Base-by-base conservation (phyloP, 768 basidiomycete genomes). In the Sutorius australiensis region DNA sequence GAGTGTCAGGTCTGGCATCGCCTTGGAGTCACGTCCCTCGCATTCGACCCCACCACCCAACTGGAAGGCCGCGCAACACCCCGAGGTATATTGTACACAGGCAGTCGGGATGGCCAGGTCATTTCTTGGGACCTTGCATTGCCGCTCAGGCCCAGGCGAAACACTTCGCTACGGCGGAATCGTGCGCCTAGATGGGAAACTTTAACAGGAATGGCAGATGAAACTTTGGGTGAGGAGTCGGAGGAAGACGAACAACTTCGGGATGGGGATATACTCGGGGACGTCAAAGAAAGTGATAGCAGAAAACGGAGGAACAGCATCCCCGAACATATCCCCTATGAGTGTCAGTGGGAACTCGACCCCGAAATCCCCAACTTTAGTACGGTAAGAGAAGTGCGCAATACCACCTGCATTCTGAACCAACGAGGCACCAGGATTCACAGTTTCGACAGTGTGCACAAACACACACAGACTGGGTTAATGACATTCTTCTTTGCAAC, bases 381-480 rank as follows among this genome's bases (percentile, higher is more conserved):
- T 38, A 72, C 72, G 65, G 87, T 86, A 60, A 57, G 81, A 72
- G 27, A 39, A 16, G 8, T 21, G 8, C 38, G 41, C 48, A 37
- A 49, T 32, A 16, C 28, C 34, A 8, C 31, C 48, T 48, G 31
- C 38, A 30, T 32, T 46, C 39, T 39, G 28, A 54, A 42, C 55
- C 31, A 54, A 61, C 48, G 45, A 44, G 55, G 55, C 57, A 38
- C 54, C 57, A 84, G 80, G 69, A 71, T 24, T 78, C 83, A 27
- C 75, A 78, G 19, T 98, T 97, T 66, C 80, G 95, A 30, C 95
- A 98, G 67, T 87, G 85, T 53, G 84, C 86, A 9, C 94, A 98
- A 66, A 80, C 83, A 6, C 94, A 98, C 67, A 86, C 85, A 1
- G 95, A 98, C 71, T 99, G 95, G 95, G 83, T 98, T 33, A 99